phyloP scores from a whole-genome alignment of 805 yeast genomes.

The Myxozyma vanderwaltii region DNA sequence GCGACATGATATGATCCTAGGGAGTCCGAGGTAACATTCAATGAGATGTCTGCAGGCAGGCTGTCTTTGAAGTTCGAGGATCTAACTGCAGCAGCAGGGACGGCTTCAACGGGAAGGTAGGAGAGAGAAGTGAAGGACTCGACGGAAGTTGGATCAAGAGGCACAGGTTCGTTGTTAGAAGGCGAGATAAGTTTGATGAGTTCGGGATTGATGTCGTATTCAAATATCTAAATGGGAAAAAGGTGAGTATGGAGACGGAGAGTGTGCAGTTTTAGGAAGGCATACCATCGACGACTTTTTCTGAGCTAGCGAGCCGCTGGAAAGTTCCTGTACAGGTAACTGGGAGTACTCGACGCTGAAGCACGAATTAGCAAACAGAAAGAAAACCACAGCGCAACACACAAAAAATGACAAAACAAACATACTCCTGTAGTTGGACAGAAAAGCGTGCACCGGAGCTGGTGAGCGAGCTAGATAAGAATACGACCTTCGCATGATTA shows the following conservation, averaged over 20 bases:
- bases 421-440: neutral
- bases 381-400: too few relatives aligned
- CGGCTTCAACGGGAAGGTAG: neutral
- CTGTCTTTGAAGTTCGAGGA: neutral
- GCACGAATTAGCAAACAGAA: neutral
- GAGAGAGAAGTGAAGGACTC: conserved; percentile 3
- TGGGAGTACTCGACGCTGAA: neutral
- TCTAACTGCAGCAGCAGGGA: neutral
- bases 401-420: neutral
- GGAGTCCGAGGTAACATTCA: neutral
- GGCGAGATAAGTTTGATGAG: neutral
- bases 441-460: neutral
- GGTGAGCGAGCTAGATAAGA: neutral
- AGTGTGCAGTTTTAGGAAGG: neutral
- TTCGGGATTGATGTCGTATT: conserved; percentile 2
- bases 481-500: neutral
- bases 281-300: neutral
- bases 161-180: neutral
- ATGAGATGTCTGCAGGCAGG: neutral
- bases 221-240: neutral
- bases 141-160: neutral
- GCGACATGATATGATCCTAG: neutral
- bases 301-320: neutral
- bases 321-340: neutral
- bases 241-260: neutral